Evolutionary conservation across 352 stramenopile species (phyloP), one percentile per base, ranked within the genome.

Genomic region (Globisporangium uncinulatum): DNA sequence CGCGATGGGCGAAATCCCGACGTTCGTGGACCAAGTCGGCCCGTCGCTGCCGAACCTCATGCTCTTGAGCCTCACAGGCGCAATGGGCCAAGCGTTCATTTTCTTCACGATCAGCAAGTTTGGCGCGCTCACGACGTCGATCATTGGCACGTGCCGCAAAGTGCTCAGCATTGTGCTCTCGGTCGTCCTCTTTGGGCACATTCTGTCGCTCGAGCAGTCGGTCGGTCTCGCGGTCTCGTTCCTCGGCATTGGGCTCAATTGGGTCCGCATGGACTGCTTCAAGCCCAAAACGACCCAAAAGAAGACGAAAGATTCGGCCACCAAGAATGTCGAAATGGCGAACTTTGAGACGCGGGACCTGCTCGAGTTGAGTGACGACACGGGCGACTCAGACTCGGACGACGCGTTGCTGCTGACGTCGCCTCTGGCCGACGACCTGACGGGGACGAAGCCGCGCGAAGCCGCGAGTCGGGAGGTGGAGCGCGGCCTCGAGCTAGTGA

Each of bases 61-160:
- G 31, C 62, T 92, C 48, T 63, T 94, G 44, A 93, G 84, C 56
- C 54, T 88, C 2, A 93, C 83, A 0, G 84, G 84, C 21, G 84
- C 84, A 0, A 71, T 88, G 24, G 84, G 84, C 37, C 84, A 94
- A 57, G 84, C 80, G 8, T 92, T 90, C 68, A 86, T 94, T 59
- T 94, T 93, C 69, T 90, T 87, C 60, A 93, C 83, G 7, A 90
- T 94, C 61, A 88, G 73, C 69, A 90, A 88, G 59, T 94, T 94
- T 20, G 84, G 84, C 61, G 84, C 84, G 13, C 57, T 94, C 17
- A 94, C 84, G 21, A 92, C 84, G 6, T 85, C 83, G 11, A 92
- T 94, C 54, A 90, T 94, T 42, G 84, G 84, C 43, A 94, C 84
- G 36, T 89, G 83, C 60, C 83, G 84, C 42, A 94, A 94, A 52